A percentile compares a stretch with the other conserved stretches of the same genome.
Conservation (phyloP, 192 early-diverging fungal genomes). For the Podochytrium sp. region DNA sequence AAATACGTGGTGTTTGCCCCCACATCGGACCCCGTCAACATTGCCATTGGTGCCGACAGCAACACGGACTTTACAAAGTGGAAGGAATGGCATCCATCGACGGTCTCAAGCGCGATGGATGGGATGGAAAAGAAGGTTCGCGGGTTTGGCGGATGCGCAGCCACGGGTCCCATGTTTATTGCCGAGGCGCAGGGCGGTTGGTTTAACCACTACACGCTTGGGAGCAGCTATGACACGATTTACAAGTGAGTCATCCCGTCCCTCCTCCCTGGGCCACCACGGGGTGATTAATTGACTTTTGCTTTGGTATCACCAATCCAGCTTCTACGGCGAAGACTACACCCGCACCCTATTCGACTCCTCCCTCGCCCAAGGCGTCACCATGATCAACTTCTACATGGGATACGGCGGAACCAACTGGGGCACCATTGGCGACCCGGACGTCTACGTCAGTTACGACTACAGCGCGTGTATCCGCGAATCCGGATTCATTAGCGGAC, state of each 20-base stretch:
- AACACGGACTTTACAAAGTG: constrained; percentile 31
- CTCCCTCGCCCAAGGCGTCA: constrained; percentile 66
- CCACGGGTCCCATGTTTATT: constrained; percentile 70
- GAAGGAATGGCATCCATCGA: constrained; percentile 60
- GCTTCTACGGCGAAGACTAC: constrained; percentile 71
- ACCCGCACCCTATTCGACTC: constrained; percentile 67
- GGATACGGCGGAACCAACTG: constrained; percentile 81
- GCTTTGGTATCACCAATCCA: constrained; percentile 6
- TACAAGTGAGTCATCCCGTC: constrained; percentile 43
- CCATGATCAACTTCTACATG: constrained; percentile 72
- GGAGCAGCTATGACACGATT: constrained; percentile 68
- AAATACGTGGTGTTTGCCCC: constrained; percentile 67
- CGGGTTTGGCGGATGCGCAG: constrained; percentile 69
- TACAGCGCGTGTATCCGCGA: constrained; percentile 79
- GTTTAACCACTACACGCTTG: constrained; percentile 73
- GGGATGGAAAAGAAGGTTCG: constrained; percentile 68
- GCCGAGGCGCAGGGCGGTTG: constrained; percentile 81
- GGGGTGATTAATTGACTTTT: not conserved
- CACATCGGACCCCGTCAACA: constrained; percentile 29
- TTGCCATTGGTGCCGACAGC: not conserved
- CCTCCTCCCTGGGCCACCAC: not conserved
- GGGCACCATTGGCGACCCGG: constrained; percentile 70
- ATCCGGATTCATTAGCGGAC: constrained; percentile 66
- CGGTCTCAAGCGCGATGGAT: constrained; percentile 57
- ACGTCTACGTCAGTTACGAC: constrained; percentile 80